Conservation (phyloP, 2,329 filamentous ascomycete species). For the Didymella pinodella region DNA sequence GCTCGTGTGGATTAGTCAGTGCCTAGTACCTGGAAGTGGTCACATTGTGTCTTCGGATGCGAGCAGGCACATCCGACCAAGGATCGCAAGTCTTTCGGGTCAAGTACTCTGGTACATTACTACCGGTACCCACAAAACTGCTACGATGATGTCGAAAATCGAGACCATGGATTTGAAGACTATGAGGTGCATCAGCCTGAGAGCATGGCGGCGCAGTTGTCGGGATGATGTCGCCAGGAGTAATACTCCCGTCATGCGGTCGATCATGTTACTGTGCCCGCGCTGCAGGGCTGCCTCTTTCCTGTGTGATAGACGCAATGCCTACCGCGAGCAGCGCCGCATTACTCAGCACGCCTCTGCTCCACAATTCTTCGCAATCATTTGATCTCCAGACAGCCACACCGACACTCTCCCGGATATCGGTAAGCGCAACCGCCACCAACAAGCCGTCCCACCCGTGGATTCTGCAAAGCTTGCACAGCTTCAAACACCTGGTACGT, state of each 20-base stretch:
- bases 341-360: background rate
- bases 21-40: background rate
- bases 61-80: background rate
- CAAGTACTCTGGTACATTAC: background rate
- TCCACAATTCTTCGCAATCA: background rate
- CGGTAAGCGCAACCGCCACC: slow-evolving; percentile 3
- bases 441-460: background rate
- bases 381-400: background rate
- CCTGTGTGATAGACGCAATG: background rate
- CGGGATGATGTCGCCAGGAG: background rate
- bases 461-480: background rate
- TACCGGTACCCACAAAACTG: background rate
- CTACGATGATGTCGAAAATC: background rate
- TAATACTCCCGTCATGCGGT: slow-evolving; percentile 1
- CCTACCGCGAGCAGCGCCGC: background rate
- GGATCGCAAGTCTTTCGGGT: background rate
- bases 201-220: background rate
- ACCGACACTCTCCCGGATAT: background rate
- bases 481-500: background rate
- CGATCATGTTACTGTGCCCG: slow-evolving; percentile 13
- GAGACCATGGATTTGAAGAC: background rate
- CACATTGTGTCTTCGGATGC: background rate
- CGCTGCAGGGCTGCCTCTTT: slow-evolving; percentile 5
- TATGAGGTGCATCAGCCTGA: background rate
- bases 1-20: background rate